Evolutionary conservation across 2,329 filamentous ascomycete genomes (phyloP).

Genomic region (Hymenoscyphus scutula): DNA sequence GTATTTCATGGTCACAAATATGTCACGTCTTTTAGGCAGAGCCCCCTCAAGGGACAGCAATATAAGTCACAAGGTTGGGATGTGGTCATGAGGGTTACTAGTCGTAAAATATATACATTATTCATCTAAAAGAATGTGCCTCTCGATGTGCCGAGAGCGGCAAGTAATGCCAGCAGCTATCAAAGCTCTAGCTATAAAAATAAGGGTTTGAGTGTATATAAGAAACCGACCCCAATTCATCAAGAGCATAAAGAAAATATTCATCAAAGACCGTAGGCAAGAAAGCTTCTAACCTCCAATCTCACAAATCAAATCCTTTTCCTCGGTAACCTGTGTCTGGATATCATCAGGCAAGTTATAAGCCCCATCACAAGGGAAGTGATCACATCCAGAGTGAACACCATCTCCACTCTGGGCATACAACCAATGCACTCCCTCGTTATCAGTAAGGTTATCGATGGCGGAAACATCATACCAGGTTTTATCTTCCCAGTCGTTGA

Average conservation of each 20-base stretch:
- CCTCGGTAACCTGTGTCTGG: slow-evolving; percentile 7
- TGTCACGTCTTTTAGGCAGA: too few relatives aligned
- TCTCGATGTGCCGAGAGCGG: not conserved
- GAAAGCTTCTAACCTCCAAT: slow-evolving; percentile 8
- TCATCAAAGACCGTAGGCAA: not conserved
- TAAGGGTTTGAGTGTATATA: not conserved
- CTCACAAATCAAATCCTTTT: slow-evolving; percentile 9
- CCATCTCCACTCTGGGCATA: slow-evolving; percentile 4
- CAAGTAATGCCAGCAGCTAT: not conserved
- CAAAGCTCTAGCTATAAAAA: not conserved
- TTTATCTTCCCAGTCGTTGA: slow-evolving; percentile 9
- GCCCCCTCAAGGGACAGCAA: too few relatives aligned
- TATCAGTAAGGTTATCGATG: slow-evolving; percentile 4
- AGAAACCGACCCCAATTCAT: not conserved
- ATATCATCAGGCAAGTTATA: slow-evolving; percentile 4
- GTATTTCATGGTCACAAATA: too few relatives aligned
- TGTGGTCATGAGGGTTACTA: not conserved
- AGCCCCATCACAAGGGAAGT: slow-evolving; percentile 4
- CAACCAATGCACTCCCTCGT: slow-evolving; percentile 6
- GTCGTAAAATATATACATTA: not conserved
- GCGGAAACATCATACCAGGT: slow-evolving; percentile 10
- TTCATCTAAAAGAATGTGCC: not conserved
- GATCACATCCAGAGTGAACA: slow-evolving; percentile 3
- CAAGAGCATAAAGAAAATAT: not conserved
- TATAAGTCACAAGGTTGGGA: not conserved